phyloP scores from a whole-genome alignment of 129 eudicot genomes.

The Arctium lappa region DNA sequence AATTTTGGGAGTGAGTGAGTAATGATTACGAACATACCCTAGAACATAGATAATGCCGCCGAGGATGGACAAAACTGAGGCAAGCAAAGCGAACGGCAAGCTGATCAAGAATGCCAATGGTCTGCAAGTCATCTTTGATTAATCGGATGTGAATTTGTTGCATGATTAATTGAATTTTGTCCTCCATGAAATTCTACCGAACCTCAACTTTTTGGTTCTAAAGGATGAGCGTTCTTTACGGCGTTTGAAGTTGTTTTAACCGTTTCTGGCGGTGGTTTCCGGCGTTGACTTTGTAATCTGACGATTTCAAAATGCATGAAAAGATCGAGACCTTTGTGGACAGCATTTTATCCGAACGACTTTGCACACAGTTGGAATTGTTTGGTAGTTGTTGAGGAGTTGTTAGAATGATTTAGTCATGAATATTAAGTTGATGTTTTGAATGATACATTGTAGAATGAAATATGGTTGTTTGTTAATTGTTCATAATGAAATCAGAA shows the following conservation, averaged over 20 bases:
- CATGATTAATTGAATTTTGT: background rate
- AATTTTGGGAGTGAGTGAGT: background rate
- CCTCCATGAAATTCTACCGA: background rate
- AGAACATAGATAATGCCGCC: slow-evolving; percentile 41
- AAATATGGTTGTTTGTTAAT: too few relatives aligned
- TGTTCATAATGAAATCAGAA: too few relatives aligned
- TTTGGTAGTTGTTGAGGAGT: too few relatives aligned
- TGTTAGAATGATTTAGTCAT: too few relatives aligned
- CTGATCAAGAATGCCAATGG: slow-evolving; percentile 54
- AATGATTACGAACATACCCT: slow-evolving; percentile 32
- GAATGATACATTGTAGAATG: too few relatives aligned
- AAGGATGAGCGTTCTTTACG: slow-evolving; percentile 16
- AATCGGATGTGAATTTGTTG: background rate
- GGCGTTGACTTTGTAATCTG: background rate
- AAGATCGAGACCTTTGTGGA: background rate
- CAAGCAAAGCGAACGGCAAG: slow-evolving; percentile 53
- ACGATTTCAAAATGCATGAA: background rate
- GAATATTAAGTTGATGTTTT: too few relatives aligned
- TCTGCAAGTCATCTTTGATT: slow-evolving; percentile 39
- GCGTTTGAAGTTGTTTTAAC: background rate
- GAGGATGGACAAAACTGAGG: slow-evolving; percentile 36
- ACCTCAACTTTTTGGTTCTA: background rate
- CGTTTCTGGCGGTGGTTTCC: slow-evolving; percentile 15
- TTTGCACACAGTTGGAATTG: too few relatives aligned
- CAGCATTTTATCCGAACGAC: background rate